Evolutionary conservation across 2,329 filamentous ascomycete genomes (phyloP), one percentile per base, ranked within the genome.

Genomic region (Phialophora tarda): DNA sequence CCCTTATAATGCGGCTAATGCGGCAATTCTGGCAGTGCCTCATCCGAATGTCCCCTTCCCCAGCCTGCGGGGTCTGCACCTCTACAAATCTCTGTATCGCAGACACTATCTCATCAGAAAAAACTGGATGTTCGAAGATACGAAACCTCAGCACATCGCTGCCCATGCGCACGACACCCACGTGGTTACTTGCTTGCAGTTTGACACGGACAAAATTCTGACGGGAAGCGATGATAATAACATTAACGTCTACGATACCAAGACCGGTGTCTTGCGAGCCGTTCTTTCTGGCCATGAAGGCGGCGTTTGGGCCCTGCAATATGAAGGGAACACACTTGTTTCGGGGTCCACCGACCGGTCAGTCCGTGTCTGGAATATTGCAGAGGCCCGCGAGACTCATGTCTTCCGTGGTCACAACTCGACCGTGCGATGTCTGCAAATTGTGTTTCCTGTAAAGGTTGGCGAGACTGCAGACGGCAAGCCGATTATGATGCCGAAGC

Each of bases 281-380:
- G 92, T 90, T 70, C 86, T 99, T 2, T 90, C 93, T 74, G 95
- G 95, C 1, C 95, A 99, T 73, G 95, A 99, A 78, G 95, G 95
- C 38, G 95, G 95, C 54, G 95, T 99, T 1, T 99, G 95, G 95
- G 95, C 95, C 32, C 81, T 99, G 61, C 93, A 98, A 77, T 99
- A 98, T 76, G 90, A 97, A 75, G 94, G 93, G 59, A 97, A 98
- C 75, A 92, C 91, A 17, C 82, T 99, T 23, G 95, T 99, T 2
- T 99, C 95, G 17, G 95, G 95, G 2, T 97, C 93, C 6, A 99
- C 95, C 0, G 95, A 99, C 78, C 86, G 95, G 55, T 96, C 95
- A 11, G 95, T 99, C n/a, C 89, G 95, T n/a, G 94, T 99, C 0
- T 99, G 95, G 95, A 94, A 99, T 76, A 97, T 99, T 70, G 92